These are phyloP conservation scores for Coemansia aciculifera DNA, from an alignment of 192 early-diverging fungal species.

Conservation along the genomic window DNA sequence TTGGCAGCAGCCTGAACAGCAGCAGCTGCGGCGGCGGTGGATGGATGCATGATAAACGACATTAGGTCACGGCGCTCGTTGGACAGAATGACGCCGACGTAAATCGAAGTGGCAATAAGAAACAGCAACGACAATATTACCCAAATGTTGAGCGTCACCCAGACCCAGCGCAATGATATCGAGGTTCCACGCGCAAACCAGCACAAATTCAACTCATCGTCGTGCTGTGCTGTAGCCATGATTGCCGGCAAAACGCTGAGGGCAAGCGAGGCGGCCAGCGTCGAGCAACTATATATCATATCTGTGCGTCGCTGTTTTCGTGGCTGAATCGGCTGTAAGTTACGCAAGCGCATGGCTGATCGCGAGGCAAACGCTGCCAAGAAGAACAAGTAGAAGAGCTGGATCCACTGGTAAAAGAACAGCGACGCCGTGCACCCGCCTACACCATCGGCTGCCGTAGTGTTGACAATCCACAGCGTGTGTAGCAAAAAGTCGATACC, in stretches of 20 bases:
- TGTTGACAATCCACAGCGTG: slow-evolving; percentile 40
- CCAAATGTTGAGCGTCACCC: slow-evolving; percentile 49
- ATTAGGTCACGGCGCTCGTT: slow-evolving; percentile 44
- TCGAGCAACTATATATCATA: slow-evolving; percentile 19
- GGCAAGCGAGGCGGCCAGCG: slow-evolving; percentile 18
- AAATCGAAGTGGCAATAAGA: slow-evolving; percentile 30
- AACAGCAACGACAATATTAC: slow-evolving; percentile 33
- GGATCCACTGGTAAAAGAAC: slow-evolving; percentile 44
- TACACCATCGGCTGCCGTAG: neutral
- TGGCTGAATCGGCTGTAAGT: slow-evolving; percentile 24
- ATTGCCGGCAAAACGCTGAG: slow-evolving; percentile 40
- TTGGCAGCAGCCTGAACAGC: neutral
- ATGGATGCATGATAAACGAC: slow-evolving; percentile 21
- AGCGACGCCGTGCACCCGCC: slow-evolving; percentile 29
- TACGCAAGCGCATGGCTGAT: slow-evolving; percentile 40
- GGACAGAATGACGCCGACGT: slow-evolving; percentile 37
- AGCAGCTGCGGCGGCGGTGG: neutral
- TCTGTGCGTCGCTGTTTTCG: slow-evolving; percentile 21
- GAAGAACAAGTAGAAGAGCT: slow-evolving; percentile 45
- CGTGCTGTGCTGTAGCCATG: slow-evolving; percentile 25
- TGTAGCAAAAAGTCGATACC: slow-evolving; percentile 40
- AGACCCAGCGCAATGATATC: slow-evolving; percentile 37
- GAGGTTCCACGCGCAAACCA: slow-evolving; percentile 30
- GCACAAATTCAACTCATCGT: slow-evolving; percentile 21
- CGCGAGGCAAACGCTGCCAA: slow-evolving; percentile 33